A percentile compares a stretch with the other conserved stretches of the same genome.
phyloP scores from a whole-genome alignment of 345 rosid genomes.

The Eutrema yunnanense region DNA sequence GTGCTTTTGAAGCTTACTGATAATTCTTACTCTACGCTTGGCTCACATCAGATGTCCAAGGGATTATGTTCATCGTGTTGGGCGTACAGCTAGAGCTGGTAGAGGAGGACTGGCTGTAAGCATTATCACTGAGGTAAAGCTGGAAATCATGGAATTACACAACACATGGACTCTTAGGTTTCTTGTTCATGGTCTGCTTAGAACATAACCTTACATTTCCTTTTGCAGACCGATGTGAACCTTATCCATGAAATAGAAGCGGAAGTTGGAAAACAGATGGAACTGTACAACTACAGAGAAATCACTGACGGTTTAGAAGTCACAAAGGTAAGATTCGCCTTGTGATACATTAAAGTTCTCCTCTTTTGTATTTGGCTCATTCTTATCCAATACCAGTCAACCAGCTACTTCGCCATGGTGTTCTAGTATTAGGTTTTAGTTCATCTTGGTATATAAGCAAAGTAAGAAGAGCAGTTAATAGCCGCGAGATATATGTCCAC shows the following conservation, averaged over 20 bases:
- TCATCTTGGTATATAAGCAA: neutral
- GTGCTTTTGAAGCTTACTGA: neutral
- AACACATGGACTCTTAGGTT: neutral
- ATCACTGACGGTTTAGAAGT: slow-evolving; percentile 69
- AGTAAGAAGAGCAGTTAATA: neutral
- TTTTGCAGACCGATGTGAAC: slow-evolving; percentile 64
- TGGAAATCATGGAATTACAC: neutral
- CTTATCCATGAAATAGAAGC: slow-evolving; percentile 81
- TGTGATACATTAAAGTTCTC: neutral
- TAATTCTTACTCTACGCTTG: neutral
- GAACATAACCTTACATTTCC: neutral
- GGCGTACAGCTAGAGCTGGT: slow-evolving; percentile 99
- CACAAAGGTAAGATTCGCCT: slow-evolving; percentile 44
- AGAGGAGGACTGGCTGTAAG: slow-evolving; percentile 87
- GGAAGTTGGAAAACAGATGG: slow-evolving; percentile 58
- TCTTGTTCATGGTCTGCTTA: slow-evolving; percentile 11
- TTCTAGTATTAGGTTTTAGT: neutral
- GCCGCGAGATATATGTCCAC: neutral
- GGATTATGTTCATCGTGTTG: slow-evolving; percentile 96
- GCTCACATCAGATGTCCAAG: slow-evolving; percentile 56
- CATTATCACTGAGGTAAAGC: slow-evolving; percentile 67
- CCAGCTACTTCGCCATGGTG: neutral
- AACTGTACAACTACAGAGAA: slow-evolving; percentile 59
- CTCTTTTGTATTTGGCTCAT: neutral
- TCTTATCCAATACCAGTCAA: neutral